phyloP scores from a whole-genome alignment of 2,329 filamentous ascomycete species.

The Aschersonia sp. region DNA sequence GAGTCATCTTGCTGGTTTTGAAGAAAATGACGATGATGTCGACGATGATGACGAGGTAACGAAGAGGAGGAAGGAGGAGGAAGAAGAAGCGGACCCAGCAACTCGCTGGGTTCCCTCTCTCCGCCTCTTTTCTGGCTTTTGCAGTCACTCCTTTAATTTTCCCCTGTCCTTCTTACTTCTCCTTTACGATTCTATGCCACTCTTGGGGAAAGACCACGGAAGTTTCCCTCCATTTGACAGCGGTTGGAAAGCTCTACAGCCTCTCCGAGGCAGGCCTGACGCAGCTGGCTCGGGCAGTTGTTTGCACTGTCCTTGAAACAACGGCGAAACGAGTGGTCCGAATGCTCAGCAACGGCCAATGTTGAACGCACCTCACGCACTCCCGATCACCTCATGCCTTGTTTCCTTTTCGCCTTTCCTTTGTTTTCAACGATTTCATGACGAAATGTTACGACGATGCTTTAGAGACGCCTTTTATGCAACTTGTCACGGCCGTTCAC shows the following conservation, averaged over 20 bases:
- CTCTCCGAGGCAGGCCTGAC: too few relatives aligned
- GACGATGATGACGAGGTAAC: background rate
- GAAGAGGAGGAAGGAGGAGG: background rate
- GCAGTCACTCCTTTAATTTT: background rate
- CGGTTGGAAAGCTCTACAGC: too few relatives aligned
- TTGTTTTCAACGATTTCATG: constrained; percentile 11
- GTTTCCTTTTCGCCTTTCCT: constrained; percentile 4
- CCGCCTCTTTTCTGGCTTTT: background rate
- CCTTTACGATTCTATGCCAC: background rate
- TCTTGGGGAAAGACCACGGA: background rate
- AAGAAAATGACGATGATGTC: constrained; percentile 1
- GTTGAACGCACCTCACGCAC: too few relatives aligned
- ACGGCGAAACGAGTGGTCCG: too few relatives aligned
- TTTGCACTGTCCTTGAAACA: too few relatives aligned
- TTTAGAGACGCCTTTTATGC: constrained; percentile 5
- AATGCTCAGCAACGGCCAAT: too few relatives aligned
- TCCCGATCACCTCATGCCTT: background rate
- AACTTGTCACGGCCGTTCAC: too few relatives aligned
- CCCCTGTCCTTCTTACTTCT: background rate
- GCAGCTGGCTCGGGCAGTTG: too few relatives aligned
- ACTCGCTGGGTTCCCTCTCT: too few relatives aligned
- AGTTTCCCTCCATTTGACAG: too few relatives aligned
- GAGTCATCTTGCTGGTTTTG: constrained; percentile 5
- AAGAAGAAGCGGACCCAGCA: too few relatives aligned
- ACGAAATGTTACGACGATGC: constrained; percentile 10